Percentiles rank a stretch among this genome's conserved stretches.
These are phyloP conservation scores for Neolentinus lepideus DNA, from an alignment of 1,284 basidiomycete species.

Conservation along the genomic window DNA sequence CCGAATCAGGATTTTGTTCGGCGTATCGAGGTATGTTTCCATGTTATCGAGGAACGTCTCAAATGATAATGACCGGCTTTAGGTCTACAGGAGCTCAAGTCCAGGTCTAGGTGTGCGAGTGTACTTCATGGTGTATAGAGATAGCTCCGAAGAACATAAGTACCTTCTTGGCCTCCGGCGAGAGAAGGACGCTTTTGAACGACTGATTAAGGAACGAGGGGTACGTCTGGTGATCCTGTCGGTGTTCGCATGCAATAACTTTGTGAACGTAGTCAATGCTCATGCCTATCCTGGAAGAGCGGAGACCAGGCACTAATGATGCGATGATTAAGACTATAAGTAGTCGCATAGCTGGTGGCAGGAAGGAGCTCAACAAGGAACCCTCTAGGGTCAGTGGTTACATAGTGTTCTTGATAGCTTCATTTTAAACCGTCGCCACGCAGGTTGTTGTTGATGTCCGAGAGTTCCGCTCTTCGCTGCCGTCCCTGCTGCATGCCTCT, in stretches of 20 bases:
- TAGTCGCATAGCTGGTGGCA: conserved; percentile 82
- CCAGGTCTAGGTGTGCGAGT: conserved; percentile 82
- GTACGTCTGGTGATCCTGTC: conserved; percentile 38
- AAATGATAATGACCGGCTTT: conserved; percentile 1
- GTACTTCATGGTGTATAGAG: conserved; percentile 92
- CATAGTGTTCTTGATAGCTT: not conserved
- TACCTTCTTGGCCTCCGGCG: conserved; percentile 85
- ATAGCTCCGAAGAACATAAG: conserved; percentile 93
- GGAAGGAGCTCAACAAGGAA: conserved; percentile 58
- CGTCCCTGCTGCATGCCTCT: conserved; percentile 84
- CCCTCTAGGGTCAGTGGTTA: conserved; percentile 54
- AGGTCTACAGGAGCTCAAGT: conserved; percentile 83
- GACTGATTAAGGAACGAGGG: conserved; percentile 86
- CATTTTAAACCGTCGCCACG: not conserved
- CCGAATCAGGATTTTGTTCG: conserved; percentile 91
- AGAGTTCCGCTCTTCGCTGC: conserved; percentile 91
- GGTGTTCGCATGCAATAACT: conserved; percentile 2
- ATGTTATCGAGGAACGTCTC: not conserved
- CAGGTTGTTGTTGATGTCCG: conserved; percentile 96
- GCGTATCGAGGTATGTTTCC: conserved; percentile 71
- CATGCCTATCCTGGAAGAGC: conserved; percentile 82
- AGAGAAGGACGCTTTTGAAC: conserved; percentile 94
- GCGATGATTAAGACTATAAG: conserved; percentile 82
- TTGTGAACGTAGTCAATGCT: conserved; percentile 69
- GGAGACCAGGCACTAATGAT: conserved; percentile 37